Evolutionary conservation across 164 flowering plant species (phyloP).

Genomic region (Pachysandra terminalis): DNA sequence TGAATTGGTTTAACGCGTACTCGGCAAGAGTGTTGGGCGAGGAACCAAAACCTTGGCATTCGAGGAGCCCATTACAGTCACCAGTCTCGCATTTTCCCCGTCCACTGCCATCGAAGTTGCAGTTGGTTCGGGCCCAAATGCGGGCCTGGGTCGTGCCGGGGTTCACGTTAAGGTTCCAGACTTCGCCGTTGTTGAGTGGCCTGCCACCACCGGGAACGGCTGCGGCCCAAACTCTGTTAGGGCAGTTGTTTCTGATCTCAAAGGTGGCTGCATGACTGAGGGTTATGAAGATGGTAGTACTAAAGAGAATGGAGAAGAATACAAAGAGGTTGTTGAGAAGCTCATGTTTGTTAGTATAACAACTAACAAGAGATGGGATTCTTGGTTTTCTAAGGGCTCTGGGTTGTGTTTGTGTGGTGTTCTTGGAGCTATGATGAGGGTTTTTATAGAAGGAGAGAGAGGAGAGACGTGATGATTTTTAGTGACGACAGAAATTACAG

Average conservation of each 20-base stretch:
- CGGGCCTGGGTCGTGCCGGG: constrained; percentile 9
- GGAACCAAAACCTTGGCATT: constrained; percentile 11
- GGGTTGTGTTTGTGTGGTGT: too few species aligned
- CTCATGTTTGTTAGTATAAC: too few species aligned
- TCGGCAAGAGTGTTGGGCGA: constrained; percentile 26
- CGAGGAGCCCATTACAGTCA: constrained; percentile 18
- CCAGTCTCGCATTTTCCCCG: constrained; percentile 17
- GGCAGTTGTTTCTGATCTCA: constrained; percentile 1
- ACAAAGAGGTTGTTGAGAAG: neutral
- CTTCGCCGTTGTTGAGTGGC: constrained; percentile 5
- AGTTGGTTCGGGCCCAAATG: constrained; percentile 21
- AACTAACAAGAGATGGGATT: too few species aligned
- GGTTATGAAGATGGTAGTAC: neutral
- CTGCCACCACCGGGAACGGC: constrained; percentile 19
- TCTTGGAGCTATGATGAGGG: too few species aligned
- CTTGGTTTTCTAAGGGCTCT: too few species aligned
- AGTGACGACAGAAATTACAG: too few species aligned
- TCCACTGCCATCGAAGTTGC: constrained; percentile 11
- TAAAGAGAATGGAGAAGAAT: neutral
- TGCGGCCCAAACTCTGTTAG: constrained; percentile 16
- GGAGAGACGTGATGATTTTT: too few species aligned
- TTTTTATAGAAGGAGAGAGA: too few species aligned
- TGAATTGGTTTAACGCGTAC: constrained; percentile 21
- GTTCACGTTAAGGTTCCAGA: constrained; percentile 8
- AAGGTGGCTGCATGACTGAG: constrained; percentile 4